phyloP scores from a whole-genome alignment of 108 stramenopile species.

The Schizochytrium sp. region DNA sequence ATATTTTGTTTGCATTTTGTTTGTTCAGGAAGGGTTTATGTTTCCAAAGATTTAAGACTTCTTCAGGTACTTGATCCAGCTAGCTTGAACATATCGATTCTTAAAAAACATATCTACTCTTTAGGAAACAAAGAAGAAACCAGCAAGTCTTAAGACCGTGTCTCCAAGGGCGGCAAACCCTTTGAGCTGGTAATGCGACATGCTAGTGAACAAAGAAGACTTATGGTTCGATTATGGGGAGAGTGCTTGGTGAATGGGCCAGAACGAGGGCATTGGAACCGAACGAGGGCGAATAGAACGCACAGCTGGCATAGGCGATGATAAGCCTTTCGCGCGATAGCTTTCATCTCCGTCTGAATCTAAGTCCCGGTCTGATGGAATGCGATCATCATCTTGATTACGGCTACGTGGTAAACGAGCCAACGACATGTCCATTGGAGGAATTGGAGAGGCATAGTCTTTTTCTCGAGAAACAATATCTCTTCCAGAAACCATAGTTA shows the following conservation, averaged over 20 bases:
- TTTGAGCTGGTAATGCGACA: too few species aligned
- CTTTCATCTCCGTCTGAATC: neutral
- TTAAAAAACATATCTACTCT: too few species aligned
- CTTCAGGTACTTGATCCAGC: too few species aligned
- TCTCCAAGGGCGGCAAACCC: too few species aligned
- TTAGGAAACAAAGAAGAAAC: too few species aligned
- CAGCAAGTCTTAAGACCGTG: too few species aligned
- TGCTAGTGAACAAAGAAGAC: too few species aligned
- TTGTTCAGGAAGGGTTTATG: neutral
- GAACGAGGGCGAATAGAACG: neutral
- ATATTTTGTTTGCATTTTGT: slow-evolving; percentile 12
- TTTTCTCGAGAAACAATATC: too few species aligned
- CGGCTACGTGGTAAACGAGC: neutral
- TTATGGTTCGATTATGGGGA: too few species aligned
- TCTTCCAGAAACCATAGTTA: neutral
- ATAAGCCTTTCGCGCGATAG: neutral
- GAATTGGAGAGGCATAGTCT: neutral
- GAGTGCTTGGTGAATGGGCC: neutral
- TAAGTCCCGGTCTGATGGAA: neutral
- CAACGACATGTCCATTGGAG: neutral
- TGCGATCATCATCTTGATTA: neutral
- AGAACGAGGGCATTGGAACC: neutral
- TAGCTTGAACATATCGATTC: too few species aligned
- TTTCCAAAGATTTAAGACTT: neutral
- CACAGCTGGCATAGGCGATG: neutral